These are phyloP conservation scores for Limonium bicolor DNA, from an alignment of 148 eudicot genomes.

Conservation along the genomic window DNA sequence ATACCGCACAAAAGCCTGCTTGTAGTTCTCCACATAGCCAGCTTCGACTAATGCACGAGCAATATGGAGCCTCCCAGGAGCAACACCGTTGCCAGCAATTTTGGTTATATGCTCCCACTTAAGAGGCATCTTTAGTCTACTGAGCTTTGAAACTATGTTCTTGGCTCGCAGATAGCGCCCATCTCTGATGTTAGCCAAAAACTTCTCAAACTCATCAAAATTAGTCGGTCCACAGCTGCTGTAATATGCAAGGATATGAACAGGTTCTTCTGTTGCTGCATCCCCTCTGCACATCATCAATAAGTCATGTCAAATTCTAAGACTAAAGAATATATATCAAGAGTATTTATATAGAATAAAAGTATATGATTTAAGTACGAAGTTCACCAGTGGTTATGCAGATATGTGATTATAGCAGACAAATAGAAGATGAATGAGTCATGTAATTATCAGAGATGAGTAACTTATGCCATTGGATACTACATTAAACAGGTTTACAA, in stretches of 20 bases:
- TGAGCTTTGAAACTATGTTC: slow-evolving; percentile 65
- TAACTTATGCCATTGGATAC: too few species aligned
- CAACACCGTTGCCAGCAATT: slow-evolving; percentile 91
- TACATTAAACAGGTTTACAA: too few species aligned
- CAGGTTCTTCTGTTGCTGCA: slow-evolving; percentile 76
- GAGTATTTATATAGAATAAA: not conserved
- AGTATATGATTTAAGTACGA: not conserved
- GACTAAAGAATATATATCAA: not conserved
- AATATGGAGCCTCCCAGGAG: slow-evolving; percentile 92
- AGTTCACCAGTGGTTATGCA: too few species aligned
- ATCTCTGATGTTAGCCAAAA: slow-evolving; percentile 66
- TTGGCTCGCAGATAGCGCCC: slow-evolving; percentile 81
- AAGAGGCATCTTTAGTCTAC: slow-evolving; percentile 61
- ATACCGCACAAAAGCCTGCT: slow-evolving; percentile 81
- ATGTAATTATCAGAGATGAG: too few species aligned
- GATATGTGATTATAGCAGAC: too few species aligned
- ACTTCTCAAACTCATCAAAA: slow-evolving; percentile 45
- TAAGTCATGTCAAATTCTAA: not conserved
- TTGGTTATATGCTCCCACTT: slow-evolving; percentile 68
- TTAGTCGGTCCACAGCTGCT: slow-evolving; percentile 78
- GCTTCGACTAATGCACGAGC: slow-evolving; percentile 97
- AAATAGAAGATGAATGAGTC: too few species aligned
- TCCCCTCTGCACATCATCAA: slow-evolving; percentile 27
- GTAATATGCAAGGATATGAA: slow-evolving; percentile 90
- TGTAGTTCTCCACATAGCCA: slow-evolving; percentile 82